Evolutionary conservation across 768 basidiomycete species (phyloP).

Genomic region (Leccinum aurantiacum): DNA sequence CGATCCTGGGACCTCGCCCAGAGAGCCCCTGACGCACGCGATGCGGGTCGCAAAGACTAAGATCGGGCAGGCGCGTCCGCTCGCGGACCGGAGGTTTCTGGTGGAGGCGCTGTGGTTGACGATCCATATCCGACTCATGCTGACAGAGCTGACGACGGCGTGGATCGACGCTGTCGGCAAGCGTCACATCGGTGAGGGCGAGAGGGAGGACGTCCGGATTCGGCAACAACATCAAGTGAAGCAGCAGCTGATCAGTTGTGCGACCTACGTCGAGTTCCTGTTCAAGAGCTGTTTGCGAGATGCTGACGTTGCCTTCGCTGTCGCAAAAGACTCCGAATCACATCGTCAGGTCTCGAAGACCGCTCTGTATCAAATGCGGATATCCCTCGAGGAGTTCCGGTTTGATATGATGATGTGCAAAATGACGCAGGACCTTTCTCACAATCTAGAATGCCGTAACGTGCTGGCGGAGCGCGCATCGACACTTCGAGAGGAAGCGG

Average conservation of each 20-base stretch:
- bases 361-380: conserved; percentile 42
- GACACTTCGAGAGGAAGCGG: conserved; percentile 11
- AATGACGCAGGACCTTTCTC: conserved; percentile 15
- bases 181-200: conserved; percentile 15
- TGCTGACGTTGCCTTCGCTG: conserved; percentile 42
- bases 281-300: conserved; percentile 48
- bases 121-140: conserved; percentile 50
- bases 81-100: conserved; percentile 56
- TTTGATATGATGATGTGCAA: conserved; percentile 43
- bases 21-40: conserved; percentile 46
- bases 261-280: conserved; percentile 45
- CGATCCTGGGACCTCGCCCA: conserved; percentile 36
- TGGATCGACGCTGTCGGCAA: conserved; percentile 40
- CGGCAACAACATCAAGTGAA: no score
- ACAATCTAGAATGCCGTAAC: conserved; percentile 16
- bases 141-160: conserved; percentile 44
- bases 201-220: conserved; percentile 12
- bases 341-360: conserved; percentile 53
- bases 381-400: conserved; percentile 49
- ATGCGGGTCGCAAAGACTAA: conserved; percentile 50
- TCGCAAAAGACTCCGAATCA: conserved; percentile 50
- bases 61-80: conserved; percentile 58
- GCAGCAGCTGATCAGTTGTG: conserved; percentile 44
- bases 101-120: conserved; percentile 62
- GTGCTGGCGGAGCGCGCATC: conserved; percentile 23